A percentile compares a stretch with the other conserved stretches of the same genome.
phyloP scores from a whole-genome alignment of 208 protist genomes.

The Lotmaria passim region DNA sequence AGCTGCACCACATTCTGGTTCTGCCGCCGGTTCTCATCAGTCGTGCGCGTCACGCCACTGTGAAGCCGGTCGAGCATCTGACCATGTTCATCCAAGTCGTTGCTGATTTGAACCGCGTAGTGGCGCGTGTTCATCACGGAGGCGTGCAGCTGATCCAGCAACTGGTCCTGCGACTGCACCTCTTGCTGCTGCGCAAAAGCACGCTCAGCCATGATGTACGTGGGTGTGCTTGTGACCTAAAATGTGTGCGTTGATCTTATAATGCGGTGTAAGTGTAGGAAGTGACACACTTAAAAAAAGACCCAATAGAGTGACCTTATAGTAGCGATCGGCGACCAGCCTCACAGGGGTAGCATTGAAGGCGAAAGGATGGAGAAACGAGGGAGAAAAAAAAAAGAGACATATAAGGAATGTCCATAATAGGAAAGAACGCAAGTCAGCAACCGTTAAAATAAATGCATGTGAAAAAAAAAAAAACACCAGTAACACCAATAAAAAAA shows the following conservation, averaged over 20 bases:
- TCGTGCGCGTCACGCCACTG: slow-evolving; percentile 50
- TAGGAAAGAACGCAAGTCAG: background rate
- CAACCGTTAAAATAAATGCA: too few species aligned
- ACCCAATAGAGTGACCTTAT: too few species aligned
- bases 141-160: slow-evolving; percentile 85
- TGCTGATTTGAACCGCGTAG: slow-evolving; percentile 78
- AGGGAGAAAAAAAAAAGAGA: background rate
- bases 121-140: slow-evolving; percentile 85
- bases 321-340: too few species aligned
- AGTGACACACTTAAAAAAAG: too few species aligned
- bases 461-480: slow-evolving; percentile 15
- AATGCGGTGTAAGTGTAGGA: too few species aligned
- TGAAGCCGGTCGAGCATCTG: slow-evolving; percentile 80
- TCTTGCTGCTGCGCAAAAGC: slow-evolving; percentile 30
- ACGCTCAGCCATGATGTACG: slow-evolving; percentile 24
- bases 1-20: slow-evolving; percentile 77
- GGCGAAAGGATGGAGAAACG: background rate
- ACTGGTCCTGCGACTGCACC: slow-evolving; percentile 64
- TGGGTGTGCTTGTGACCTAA: too few species aligned
- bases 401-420: background rate
- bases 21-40: slow-evolving; percentile 78
- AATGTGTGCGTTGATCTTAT: too few species aligned
- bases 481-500: background rate
- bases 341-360: too few species aligned
- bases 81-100: slow-evolving; percentile 73